These are phyloP conservation scores for Candida peoriensis DNA, from an alignment of 805 yeast species.

Conservation along the genomic window DNA sequence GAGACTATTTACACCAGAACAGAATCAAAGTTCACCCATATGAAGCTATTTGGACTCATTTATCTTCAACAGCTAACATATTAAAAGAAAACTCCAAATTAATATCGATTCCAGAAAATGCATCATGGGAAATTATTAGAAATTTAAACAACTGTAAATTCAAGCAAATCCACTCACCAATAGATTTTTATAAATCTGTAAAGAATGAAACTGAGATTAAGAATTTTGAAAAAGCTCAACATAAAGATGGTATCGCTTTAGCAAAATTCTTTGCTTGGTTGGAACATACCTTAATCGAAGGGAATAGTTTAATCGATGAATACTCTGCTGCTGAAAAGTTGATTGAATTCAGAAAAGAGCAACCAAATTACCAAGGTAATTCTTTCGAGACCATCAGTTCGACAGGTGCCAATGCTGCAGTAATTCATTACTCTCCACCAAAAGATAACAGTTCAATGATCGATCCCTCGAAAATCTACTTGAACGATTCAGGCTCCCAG, in stretches of 20 bases:
- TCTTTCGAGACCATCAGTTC: constrained; percentile 77
- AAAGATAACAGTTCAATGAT: constrained; percentile 52
- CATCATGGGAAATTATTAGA: constrained; percentile 66
- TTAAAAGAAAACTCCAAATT: constrained; percentile 18
- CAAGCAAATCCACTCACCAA: constrained; percentile 48
- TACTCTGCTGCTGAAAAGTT: constrained; percentile 61
- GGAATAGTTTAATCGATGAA: constrained; percentile 49
- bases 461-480: constrained; percentile 61
- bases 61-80: constrained; percentile 27
- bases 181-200: constrained; percentile 63
- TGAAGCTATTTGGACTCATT: constrained; percentile 51
- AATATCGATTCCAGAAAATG: constrained; percentile 48
- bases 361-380: constrained; percentile 56
- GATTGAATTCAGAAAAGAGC: constrained; percentile 45
- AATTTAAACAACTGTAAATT: constrained; percentile 38
- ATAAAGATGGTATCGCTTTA: constrained; percentile 77
- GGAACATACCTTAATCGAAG: constrained; percentile 46
- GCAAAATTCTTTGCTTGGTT: constrained; percentile 80
- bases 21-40: constrained; percentile 51
- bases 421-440: constrained; percentile 73
- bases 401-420: constrained; percentile 69
- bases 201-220: constrained; percentile 70
- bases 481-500: constrained; percentile 91
- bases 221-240: constrained; percentile 73
- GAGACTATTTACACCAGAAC: constrained; percentile 36